Evolutionary conservation across 2,329 filamentous ascomycete genomes (phyloP).

Genomic region (Cladosporium oxysporum): DNA sequence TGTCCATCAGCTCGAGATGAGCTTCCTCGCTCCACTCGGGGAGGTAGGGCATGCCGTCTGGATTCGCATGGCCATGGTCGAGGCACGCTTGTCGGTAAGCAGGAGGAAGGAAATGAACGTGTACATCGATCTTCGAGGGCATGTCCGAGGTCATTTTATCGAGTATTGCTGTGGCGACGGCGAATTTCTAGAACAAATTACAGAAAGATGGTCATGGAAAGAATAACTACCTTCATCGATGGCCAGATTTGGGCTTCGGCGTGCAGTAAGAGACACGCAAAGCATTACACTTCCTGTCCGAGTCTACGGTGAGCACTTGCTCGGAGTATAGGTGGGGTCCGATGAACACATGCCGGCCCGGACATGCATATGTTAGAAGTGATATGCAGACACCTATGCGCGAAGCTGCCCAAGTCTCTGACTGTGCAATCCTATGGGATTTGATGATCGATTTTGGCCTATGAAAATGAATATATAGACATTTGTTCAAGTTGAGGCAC

Average conservation of each 20-base stretch:
- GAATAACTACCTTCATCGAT: neutral
- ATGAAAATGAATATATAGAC: neutral
- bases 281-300: neutral
- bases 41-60: conserved; percentile 52
- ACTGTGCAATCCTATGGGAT: neutral
- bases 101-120: conserved; percentile 51
- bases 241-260: neutral
- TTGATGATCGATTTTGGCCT: neutral
- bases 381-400: neutral
- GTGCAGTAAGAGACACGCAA: neutral
- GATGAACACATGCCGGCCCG: neutral
- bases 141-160: neutral
- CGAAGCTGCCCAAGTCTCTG: neutral
- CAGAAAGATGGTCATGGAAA: neutral
- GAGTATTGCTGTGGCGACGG: neutral
- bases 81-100: conserved; percentile 45
- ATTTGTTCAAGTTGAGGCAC: neutral
- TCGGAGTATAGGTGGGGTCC: neutral
- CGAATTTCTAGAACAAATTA: neutral
- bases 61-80: conserved; percentile 45
- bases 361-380: neutral
- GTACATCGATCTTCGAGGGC: conserved; percentile 47
- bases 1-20: conserved; percentile 55
- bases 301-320: neutral
- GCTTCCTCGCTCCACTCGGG: conserved; percentile 47